Evolutionary conservation across 495 filamentous ascomycete genomes (phyloP), one percentile per base, ranked within the genome.

Genomic region (Penicillium taxi): DNA sequence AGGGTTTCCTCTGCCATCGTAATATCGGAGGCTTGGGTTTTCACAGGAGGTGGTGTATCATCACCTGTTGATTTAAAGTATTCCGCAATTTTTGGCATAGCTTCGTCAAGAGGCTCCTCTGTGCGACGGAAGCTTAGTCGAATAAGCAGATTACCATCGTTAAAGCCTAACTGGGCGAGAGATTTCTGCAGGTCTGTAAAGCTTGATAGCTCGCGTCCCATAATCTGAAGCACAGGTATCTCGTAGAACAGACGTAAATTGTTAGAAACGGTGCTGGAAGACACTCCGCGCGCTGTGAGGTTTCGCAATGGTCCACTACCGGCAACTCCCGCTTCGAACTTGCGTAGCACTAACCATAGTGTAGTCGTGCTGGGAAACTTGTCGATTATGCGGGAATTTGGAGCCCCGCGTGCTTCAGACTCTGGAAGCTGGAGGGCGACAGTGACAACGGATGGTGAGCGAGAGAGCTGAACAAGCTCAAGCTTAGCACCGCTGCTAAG

Each of bases 181-280:
- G 83, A 86, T 65, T 90, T 90, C 54, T 94, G 85, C 34, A 96
- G 59, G 50, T 94, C 89, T 12, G 69, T 70, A 48, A 96, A 82
- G 1, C 68, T 77, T 5, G 77, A 75, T 8, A 91, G 57, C 42
- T 89, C 85, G 39, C 84, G 72, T 8, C 79, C 83, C 67, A 94
- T 74, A 33, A 94, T 72, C 35, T 83, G 77, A 24, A 96, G 52
- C n/a, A 85, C 77, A 0, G 91, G 91, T 32, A 74, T 81, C 62
- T 95, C 85, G 48, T 93, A 93, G 55, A 81, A 82, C 32, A 98
- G 53, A 49, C 87, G 74, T 8, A 89, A 91, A 26, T 79, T 66
- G n/a, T 72, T 77, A 13, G 38, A 33, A 19, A 70, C 80, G 24
- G 53, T 66, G 6, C 69, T 69, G 39, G 73, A 62, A 6, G 86